These are phyloP conservation scores for Ophiostoma novo-ulmi DNA, from an alignment of 2,329 filamentous ascomycete species.

Conservation along the genomic window DNA sequence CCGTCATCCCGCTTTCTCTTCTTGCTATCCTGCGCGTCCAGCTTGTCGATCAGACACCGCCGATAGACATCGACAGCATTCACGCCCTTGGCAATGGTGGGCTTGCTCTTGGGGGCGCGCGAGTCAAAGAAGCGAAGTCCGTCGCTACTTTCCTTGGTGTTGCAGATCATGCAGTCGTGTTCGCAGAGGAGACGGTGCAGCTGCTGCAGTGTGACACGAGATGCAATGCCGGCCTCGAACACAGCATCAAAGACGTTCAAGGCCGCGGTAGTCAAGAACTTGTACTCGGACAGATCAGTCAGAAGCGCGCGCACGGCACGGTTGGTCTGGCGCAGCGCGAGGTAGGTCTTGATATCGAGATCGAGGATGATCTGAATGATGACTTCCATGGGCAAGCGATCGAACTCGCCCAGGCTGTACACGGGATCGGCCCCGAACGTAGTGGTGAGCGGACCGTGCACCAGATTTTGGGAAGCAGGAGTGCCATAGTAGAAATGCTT, in stretches of 20 bases:
- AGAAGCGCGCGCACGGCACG: slow-evolving; percentile 13
- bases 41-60: not conserved
- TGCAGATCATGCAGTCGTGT: slow-evolving; percentile 23
- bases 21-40: slow-evolving; percentile 1
- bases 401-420: slow-evolving; percentile 10
- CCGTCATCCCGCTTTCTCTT: not conserved
- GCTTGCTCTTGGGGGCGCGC: slow-evolving; percentile 16
- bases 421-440: not conserved
- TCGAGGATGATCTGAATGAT: not conserved
- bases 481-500: not conserved
- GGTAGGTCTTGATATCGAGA: slow-evolving; percentile 17
- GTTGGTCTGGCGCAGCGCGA: slow-evolving; percentile 20
- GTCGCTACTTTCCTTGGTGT: slow-evolving; percentile 2
- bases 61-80: slow-evolving; percentile 12
- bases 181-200: slow-evolving; percentile 17
- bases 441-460: not conserved
- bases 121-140: slow-evolving; percentile 19
- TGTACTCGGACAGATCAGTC: slow-evolving; percentile 14
- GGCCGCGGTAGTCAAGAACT: not conserved
- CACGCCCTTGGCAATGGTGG: slow-evolving; percentile 10
- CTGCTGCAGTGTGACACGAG: slow-evolving; percentile 14
- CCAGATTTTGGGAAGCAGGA: too few relatives aligned
- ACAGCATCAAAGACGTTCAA: slow-evolving; percentile 19
- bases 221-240: slow-evolving; percentile 14
- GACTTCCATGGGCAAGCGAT: slow-evolving; percentile 18